Conservation (phyloP, 2,329 filamentous ascomycete species). For the Sordariomycetes sp. region DNA sequence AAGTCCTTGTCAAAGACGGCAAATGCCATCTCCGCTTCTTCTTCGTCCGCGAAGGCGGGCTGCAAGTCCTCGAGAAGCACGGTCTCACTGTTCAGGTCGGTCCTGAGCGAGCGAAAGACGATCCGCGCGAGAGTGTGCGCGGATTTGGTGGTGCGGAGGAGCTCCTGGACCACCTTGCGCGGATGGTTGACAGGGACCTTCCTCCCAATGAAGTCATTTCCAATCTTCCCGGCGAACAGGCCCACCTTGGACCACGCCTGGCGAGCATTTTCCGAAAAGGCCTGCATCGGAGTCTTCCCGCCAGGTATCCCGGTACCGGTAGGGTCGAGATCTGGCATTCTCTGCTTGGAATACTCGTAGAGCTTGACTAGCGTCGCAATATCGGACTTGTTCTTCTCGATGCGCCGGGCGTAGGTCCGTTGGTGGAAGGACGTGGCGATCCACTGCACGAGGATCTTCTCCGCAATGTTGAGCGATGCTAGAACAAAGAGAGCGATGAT, state of each 20-base stretch:
- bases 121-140: slow-evolving; percentile 79
- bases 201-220: slow-evolving; percentile 83
- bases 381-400: slow-evolving; percentile 86
- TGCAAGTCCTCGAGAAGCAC: slow-evolving; percentile 70
- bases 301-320: slow-evolving; percentile 38
- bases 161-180: slow-evolving; percentile 69
- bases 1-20: slow-evolving; percentile 91
- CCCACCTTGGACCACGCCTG: slow-evolving; percentile 71
- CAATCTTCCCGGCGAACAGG: slow-evolving; percentile 74
- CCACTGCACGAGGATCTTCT: slow-evolving; percentile 91
- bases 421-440: slow-evolving; percentile 90
- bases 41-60: slow-evolving; percentile 66
- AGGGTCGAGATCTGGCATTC: slow-evolving; percentile 42
- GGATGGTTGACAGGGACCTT: slow-evolving; percentile 64
- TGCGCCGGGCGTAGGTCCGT: slow-evolving; percentile 81
- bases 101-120: slow-evolving; percentile 68
- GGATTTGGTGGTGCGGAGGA: slow-evolving; percentile 61
- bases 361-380: slow-evolving; percentile 50
- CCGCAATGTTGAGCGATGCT: slow-evolving; percentile 68
- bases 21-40: slow-evolving; percentile 84
- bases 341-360: slow-evolving; percentile 66
- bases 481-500: slow-evolving; percentile 78
- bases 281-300: slow-evolving; percentile 60
- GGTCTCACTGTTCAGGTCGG: slow-evolving; percentile 56
- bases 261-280: slow-evolving; percentile 65